These are phyloP conservation scores for Silene conica DNA, from an alignment of 148 eudicot genomes.

Conservation along the genomic window DNA sequence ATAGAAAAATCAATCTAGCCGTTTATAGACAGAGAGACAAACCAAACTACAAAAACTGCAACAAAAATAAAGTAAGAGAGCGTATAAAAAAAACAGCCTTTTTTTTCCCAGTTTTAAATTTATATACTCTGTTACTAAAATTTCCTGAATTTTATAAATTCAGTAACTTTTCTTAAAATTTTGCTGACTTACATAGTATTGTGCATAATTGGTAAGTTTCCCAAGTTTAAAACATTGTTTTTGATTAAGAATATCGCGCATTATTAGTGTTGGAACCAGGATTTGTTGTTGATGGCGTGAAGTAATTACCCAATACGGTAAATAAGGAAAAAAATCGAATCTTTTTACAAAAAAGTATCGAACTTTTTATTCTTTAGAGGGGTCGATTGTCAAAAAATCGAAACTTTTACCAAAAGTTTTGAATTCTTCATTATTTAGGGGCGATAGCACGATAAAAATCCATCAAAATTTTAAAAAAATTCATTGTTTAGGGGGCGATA, in stretches of 20 bases:
- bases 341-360: too few species aligned
- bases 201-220: constrained; percentile 6
- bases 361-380: too few species aligned
- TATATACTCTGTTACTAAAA: neutral
- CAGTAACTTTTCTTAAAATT: neutral
- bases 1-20: constrained; percentile 24
- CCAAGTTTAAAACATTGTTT: constrained; percentile 14
- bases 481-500: too few species aligned
- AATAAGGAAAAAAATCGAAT: too few species aligned
- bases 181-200: neutral
- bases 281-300: too few species aligned
- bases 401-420: too few species aligned
- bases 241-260: neutral
- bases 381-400: too few species aligned
- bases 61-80: neutral
- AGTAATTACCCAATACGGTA: too few species aligned
- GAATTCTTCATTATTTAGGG: too few species aligned
- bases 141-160: constrained; percentile 5
- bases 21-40: neutral
- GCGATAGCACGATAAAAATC: too few species aligned
- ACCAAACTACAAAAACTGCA: neutral
- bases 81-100: neutral
- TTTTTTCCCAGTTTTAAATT: constrained; percentile 16
- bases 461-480: too few species aligned
- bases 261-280: too few species aligned